Evolutionary conservation across 768 basidiomycete species (phyloP).

Genomic region (Cytidiella melzeri): DNA sequence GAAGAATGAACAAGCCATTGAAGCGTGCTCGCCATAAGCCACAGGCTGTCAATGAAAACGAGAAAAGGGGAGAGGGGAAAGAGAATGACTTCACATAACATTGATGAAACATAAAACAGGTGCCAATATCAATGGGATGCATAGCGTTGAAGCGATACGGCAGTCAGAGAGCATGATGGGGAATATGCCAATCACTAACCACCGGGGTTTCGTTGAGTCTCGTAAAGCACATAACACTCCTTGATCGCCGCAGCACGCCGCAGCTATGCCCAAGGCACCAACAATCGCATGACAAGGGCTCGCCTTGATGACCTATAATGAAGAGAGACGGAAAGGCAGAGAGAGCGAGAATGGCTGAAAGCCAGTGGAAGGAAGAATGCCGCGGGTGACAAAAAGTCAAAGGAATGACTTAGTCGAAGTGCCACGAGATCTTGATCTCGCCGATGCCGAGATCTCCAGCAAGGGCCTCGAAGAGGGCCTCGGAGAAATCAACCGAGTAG

Average conservation of each 20-base stretch:
- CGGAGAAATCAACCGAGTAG: constrained; percentile 73
- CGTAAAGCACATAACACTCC: background rate
- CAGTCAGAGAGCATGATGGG: background rate
- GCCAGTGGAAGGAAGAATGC: constrained; percentile 5
- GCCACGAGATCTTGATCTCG: constrained; percentile 35
- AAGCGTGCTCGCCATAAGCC: background rate
- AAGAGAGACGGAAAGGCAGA: background rate
- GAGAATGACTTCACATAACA: background rate
- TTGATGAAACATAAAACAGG: background rate
- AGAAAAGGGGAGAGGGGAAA: background rate
- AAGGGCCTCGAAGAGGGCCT: constrained; percentile 47
- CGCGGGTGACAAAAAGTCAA: constrained; percentile 10
- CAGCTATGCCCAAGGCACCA: background rate
- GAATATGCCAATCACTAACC: background rate
- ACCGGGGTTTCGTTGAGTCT: background rate
- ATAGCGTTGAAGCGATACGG: background rate
- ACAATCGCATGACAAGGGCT: constrained; percentile 1
- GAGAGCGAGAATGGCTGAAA: constrained; percentile 6
- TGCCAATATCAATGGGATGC: background rate
- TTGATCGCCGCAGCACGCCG: background rate
- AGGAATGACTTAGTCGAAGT: constrained; percentile 8
- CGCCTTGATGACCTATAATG: background rate
- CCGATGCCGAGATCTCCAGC: constrained; percentile 47
- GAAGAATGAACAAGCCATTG: background rate
- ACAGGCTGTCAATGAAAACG: background rate